Conservation (phyloP, 441 rosid species). For the Gossypium davidsonii region DNA sequence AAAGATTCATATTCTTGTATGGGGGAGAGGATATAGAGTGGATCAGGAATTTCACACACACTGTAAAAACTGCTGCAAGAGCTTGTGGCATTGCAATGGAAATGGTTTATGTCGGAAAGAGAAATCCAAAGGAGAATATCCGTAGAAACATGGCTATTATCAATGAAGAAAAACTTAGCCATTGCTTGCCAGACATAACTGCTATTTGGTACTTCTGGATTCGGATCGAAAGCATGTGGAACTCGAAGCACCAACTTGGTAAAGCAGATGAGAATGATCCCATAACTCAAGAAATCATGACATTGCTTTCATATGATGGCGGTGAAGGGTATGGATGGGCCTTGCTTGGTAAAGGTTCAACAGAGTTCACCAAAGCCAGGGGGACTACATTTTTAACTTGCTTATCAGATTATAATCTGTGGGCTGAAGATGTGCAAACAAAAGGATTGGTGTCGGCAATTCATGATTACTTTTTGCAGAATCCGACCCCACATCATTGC, state of each 20-base stretch:
- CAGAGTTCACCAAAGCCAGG: constrained; percentile 39
- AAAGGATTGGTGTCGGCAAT: constrained; percentile 51
- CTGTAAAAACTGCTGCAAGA: constrained; percentile 35
- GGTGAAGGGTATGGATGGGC: constrained; percentile 59
- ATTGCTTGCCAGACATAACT: constrained; percentile 36
- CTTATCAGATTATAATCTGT: constrained; percentile 31
- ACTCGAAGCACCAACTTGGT: constrained; percentile 46
- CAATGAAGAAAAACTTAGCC: constrained; percentile 39
- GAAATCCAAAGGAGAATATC: constrained; percentile 49
- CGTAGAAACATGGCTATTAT: constrained; percentile 30
- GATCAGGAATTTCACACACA: constrained; percentile 48
- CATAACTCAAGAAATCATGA: constrained; percentile 49
- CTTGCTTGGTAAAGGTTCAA: constrained; percentile 39
- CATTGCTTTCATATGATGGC: constrained; percentile 53
- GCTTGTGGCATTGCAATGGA: constrained; percentile 41
- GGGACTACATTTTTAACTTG: constrained; percentile 34
- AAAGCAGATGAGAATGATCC: constrained; percentile 33
- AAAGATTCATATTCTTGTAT: constrained; percentile 54
- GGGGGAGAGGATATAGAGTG: constrained; percentile 80
- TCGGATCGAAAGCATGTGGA: constrained; percentile 68
- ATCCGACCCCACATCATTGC: constrained; percentile 53
- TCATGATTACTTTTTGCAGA: constrained; percentile 36
- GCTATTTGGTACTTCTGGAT: constrained; percentile 69
- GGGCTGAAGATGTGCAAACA: constrained; percentile 34
- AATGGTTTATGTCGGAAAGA: constrained; percentile 73